These are phyloP conservation scores for Sclerospora graminicola DNA, from an alignment of 352 stramenopile genomes.

Conservation along the genomic window DNA sequence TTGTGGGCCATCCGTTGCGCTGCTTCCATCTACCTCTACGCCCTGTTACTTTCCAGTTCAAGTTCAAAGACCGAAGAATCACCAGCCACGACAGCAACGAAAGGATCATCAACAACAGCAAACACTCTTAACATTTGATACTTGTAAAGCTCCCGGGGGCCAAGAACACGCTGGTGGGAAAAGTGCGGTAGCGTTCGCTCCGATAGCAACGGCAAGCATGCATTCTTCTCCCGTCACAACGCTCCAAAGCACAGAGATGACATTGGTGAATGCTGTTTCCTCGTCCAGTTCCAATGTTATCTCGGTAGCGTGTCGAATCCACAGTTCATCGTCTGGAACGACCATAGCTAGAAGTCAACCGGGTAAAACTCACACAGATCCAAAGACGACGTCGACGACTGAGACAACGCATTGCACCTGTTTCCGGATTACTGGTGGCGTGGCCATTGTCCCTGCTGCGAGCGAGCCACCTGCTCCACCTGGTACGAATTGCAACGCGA, in stretches of 20 bases:
- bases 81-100: conserved; percentile 2
- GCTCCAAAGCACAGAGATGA: conserved; percentile 16
- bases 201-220: conserved; percentile 6
- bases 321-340: conserved; percentile 9
- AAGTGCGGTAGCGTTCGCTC: conserved; percentile 9
- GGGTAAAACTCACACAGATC: too few species aligned
- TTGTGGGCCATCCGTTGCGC: too few species aligned
- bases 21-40: conserved; percentile 21
- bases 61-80: conserved; percentile 5
- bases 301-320: conserved; percentile 19
- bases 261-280: background rate
- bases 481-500: conserved; percentile 11
- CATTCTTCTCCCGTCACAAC: conserved; percentile 7
- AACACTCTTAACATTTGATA: conserved; percentile 6
- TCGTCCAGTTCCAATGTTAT: conserved; percentile 14
- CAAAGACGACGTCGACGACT: background rate
- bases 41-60: conserved; percentile 7
- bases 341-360: conserved; percentile 4
- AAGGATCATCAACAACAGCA: conserved; percentile 9
- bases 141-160: background rate
- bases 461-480: conserved; percentile 1
- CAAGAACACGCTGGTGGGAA: conserved; percentile 3
- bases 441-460: conserved; percentile 23
- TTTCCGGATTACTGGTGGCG: conserved; percentile 17
- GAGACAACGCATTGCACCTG: conserved; percentile 20